Base-by-base conservation (phyloP, 768 basidiomycete genomes). In the Serendipita vermifera region DNA sequence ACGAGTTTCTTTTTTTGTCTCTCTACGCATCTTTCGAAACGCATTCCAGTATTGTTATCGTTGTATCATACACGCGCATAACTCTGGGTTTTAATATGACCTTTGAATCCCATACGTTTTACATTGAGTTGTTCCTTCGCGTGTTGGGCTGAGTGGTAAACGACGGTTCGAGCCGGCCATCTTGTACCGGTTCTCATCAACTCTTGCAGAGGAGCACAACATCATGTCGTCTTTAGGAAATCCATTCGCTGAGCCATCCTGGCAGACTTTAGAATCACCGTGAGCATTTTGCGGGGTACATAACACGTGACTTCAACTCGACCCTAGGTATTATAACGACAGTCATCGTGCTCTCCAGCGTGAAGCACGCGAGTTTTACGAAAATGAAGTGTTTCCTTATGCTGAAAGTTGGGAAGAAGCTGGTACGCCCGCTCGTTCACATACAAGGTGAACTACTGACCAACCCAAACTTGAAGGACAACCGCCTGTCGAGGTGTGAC, bases 331-430 rank as follows among this genome's bases (percentile, higher is more conserved):
- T 51, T 51, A 51, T 51, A 51, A 22, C 24, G 46, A 51, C 29
- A 51, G 46, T 31, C 46, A 51, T 31, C 46, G 46, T n/a, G 46
- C 46, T 26, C 32, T 51, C 9, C 46, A 51, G 46, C 20, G 11
- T 7, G 5, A 33, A n/a, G 32, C 38, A 14, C 57, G 57, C 24
- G 33, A 41, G 3, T 59, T 53, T 22, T 20, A 58, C 3, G 59
- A 59, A 27, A 33, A 22, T n/a, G 46, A 59, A 33, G 27, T 59
- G 5, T 57, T 59, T 3, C 59, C 59, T 3, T 40, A 53, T 38
- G 59, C 56, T 6, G 35, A 57, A 20, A 36, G 35, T 57, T 59
- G 59, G 59, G 59, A 59, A 39, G 40, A 57, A 29, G 38, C 46
- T 24, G 59, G 59, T 51, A 40, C 27, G 57, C 43, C 32, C 5